Evolutionary conservation across 1,284 basidiomycete genomes (phyloP).

Genomic region (Heterobasidion occidentale): DNA sequence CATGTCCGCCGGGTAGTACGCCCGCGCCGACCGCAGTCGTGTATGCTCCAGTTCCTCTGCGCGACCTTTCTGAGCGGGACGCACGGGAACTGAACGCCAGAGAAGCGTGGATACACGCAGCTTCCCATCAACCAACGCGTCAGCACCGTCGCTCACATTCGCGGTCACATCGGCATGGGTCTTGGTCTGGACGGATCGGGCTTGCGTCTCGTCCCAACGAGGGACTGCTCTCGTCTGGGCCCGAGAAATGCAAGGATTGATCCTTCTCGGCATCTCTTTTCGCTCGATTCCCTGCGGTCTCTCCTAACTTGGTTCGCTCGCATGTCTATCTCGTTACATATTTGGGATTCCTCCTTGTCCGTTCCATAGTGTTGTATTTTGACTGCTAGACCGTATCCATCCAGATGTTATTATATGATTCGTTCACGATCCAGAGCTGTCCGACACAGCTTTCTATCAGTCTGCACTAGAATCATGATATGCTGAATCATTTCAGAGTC

Average conservation of each 20-base stretch:
- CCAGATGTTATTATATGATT: no score
- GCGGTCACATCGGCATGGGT: conserved; percentile 18
- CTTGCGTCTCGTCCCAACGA: conserved; percentile 37
- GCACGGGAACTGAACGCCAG: conserved; percentile 48
- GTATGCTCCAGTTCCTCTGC: conserved; percentile 62
- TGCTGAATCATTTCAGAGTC: no score
- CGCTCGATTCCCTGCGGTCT: background rate
- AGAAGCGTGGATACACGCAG: conserved; percentile 53
- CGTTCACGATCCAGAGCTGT: no score
- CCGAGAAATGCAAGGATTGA: conserved; percentile 20
- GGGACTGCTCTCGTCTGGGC: conserved; percentile 28
- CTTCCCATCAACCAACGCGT: conserved; percentile 12
- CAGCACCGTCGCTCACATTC: conserved; percentile 22
- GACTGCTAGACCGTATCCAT: background rate
- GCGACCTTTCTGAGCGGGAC: conserved; percentile 40
- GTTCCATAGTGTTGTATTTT: background rate
- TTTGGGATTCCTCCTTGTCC: background rate
- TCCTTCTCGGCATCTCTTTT: background rate
- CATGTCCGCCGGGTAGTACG: conserved; percentile 2
- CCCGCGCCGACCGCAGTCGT: conserved; percentile 31
- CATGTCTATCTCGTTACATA: background rate
- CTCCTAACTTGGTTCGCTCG: background rate
- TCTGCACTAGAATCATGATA: no score
- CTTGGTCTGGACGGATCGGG: conserved; percentile 30
- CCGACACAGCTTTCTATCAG: no score